Percentiles rank a stretch among this genome's conserved stretches.
Conservation (phyloP, 768 basidiomycete genomes). For the Omphalotus guepiniiformis region DNA sequence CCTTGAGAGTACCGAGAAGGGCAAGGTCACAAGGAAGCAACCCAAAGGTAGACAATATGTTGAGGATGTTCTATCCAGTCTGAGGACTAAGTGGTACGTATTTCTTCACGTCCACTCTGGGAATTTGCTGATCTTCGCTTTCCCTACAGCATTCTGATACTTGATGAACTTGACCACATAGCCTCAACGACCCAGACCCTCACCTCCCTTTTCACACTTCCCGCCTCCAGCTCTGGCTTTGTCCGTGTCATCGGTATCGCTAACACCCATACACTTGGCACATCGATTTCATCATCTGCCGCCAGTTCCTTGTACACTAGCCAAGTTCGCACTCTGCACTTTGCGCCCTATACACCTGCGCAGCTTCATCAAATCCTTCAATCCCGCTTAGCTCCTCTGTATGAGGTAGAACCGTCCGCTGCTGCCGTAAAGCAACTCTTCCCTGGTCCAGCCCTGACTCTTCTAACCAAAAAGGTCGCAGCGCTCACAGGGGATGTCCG, state of each 20-base stretch:
- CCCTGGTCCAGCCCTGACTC: conserved; percentile 55
- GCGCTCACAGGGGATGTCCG: conserved; percentile 81
- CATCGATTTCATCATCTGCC: conserved; percentile 40
- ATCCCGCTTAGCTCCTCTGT: conserved; percentile 55
- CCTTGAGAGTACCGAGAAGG: conserved; percentile 32
- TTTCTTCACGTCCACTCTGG: background rate
- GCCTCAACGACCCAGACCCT: conserved; percentile 56
- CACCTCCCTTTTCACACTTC: conserved; percentile 63
- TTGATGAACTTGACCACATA: conserved; percentile 87
- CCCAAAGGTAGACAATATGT: conserved; percentile 46
- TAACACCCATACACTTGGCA: conserved; percentile 82
- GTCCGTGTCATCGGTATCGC: conserved; percentile 82
- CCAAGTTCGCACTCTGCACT: conserved; percentile 67
- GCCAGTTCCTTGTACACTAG: no score
- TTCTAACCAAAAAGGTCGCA: conserved; percentile 79
- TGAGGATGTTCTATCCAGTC: conserved; percentile 37
- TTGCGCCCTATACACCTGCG: conserved; percentile 70
- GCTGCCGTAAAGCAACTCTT: conserved; percentile 49
- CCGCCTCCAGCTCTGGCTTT: conserved; percentile 43
- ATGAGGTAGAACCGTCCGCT: conserved; percentile 29
- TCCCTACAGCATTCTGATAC: conserved; percentile 57
- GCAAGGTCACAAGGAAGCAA: conserved; percentile 36
- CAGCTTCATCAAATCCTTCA: conserved; percentile 70
- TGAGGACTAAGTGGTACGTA: conserved; percentile 51
- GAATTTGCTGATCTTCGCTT: conserved; percentile 13